Evolutionary conservation across 306 rosid species (phyloP), one percentile per base, ranked within the genome.

Genomic region (Coriaria nepalensis): DNA sequence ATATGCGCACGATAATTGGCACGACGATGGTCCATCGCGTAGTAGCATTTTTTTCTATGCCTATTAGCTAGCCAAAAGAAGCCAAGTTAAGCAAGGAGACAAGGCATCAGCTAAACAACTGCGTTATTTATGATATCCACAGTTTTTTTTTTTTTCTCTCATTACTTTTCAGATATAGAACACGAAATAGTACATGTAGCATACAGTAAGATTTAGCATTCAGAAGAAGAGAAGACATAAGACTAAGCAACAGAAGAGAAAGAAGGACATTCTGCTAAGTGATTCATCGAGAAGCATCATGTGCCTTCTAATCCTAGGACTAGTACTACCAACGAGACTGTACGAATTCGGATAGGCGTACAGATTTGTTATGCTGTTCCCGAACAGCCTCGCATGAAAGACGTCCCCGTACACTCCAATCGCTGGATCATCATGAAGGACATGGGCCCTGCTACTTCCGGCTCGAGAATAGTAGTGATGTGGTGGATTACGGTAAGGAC

Each of bases 211-310:
- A 9, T 34, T n/a, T 12, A 51, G 8, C 12, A 33, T 3, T 76
- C 72, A 81, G 65, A 88, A 88, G 45, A 75, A 68, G 55, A 88
- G 65, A 52, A 88, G 95, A 49, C 90, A 88, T 61, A 81, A 54
- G 50, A 78, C 41, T 44, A 46, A 2, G 63, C 86, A 84, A 63
- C 97, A 88, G 41, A 81, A 71, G 55, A 84, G 73, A 64, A 88
- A 88, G 14, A 78, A 74, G 42, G 86, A 68, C 50, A 88, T 64
- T 77, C 95, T 76, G 59, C 39, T 49, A 43, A 88, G 95, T 9
- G 97, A 88, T 55, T 54, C 68, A 68, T 88, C 93, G n/a, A 68
- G 77, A 72, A 67, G 72, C 75, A 77, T 59, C 12, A 83, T 57
- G 40, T 72, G 80, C 72, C 95, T 76, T 63, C 90, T 77, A 34